Evolutionary conservation across 2,329 filamentous ascomycete genomes (phyloP), one percentile per base, ranked within the genome.

Genomic region (Amesomyces nigricolor): DNA sequence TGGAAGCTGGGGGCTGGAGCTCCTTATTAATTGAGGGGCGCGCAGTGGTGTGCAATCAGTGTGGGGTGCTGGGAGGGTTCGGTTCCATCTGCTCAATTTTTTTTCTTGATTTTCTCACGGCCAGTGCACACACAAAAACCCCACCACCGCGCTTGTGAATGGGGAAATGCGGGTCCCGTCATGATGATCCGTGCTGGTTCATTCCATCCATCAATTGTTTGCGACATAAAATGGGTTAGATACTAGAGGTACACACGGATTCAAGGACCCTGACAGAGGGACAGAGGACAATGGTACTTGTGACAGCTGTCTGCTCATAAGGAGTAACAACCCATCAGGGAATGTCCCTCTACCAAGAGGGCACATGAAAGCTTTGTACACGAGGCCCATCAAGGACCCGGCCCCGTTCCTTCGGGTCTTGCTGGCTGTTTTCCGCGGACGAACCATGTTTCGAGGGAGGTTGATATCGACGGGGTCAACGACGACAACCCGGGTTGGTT

Each of bases 61-160:
- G 62, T 62, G 61, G 61, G 58, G 62, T 52, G 51, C 47, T n/a
- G 45, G 46, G 56, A 61, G 62, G 61, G 58, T 58, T 63, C 58
- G 61, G 58, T 58, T 63, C 58, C 32, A 35, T 35, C 32, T 60
- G 60, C 55, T 64, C 53, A 49, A 60, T 55, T 62, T 58, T 59
- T 51, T 57, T 61, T 47, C 45, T 42, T 57, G 55, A 56, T 62
- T 64, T 64, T 60, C 43, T 26, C 53, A 26, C 37, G 30, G 38
- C 46, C 46, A 47, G 16, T 45, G 58, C 62, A 61, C 60, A 61
- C 60, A 63, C 58, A 63, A 58, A 63, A 61, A 51, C 47, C 46
- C 42, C 50, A 46, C 30, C 29, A 16, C 9, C 9, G 16, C 47
- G 46, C 30, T 35, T 46, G 32, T 17, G 35, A 50, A 17, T 19